Conservation (phyloP, 805 yeast species). For the Pichia deserticola region DNA sequence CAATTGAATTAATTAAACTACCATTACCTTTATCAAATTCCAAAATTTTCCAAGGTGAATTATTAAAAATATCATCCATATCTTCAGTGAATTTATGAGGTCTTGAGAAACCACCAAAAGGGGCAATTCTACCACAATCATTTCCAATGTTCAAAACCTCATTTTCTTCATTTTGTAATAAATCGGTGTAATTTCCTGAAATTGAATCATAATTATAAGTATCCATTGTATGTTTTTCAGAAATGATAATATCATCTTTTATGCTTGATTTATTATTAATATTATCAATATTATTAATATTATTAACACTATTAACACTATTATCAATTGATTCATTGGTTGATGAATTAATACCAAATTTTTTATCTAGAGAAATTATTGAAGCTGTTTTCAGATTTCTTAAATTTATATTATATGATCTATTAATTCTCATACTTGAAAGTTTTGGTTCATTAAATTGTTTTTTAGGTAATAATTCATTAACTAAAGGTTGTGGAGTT, state of each 20-base stretch:
- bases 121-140: slow-evolving; percentile 35
- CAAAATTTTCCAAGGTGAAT: slow-evolving; percentile 68
- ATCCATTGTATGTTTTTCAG: slow-evolving; percentile 5
- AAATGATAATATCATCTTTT: neutral
- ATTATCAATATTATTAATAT: too few species aligned
- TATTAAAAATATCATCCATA: slow-evolving; percentile 41
- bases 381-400: slow-evolving; percentile 8
- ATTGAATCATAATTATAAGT: slow-evolving; percentile 3
- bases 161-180: slow-evolving; percentile 9
- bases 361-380: slow-evolving; percentile 4
- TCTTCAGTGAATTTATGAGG: slow-evolving; percentile 40
- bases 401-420: slow-evolving; percentile 5
- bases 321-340: neutral
- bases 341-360: neutral
- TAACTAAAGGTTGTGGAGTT: slow-evolving; percentile 7
- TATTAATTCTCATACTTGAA: slow-evolving; percentile 14
- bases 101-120: slow-evolving; percentile 70
- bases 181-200: neutral
- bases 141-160: slow-evolving; percentile 4
- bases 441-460: slow-evolving; percentile 9
- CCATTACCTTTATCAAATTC: slow-evolving; percentile 76
- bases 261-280: neutral
- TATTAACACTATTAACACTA: neutral
- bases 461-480: slow-evolving; percentile 2
- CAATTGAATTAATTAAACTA: slow-evolving; percentile 78